These are phyloP conservation scores for Punica granatum DNA, from an alignment of 345 rosid genomes.

Conservation along the genomic window DNA sequence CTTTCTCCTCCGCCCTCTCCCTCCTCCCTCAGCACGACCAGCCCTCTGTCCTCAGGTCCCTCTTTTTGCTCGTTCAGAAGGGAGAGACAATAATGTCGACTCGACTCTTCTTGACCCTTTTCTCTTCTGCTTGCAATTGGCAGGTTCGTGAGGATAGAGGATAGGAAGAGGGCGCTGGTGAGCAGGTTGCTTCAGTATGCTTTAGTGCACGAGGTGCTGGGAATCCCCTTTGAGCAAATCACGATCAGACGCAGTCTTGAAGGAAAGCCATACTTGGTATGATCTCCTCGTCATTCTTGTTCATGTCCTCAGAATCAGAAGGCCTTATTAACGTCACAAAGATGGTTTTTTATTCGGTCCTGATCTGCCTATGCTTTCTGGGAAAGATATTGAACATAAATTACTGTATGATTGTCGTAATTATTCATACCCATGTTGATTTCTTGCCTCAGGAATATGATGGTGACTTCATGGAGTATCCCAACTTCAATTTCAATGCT, in stretches of 20 bases:
- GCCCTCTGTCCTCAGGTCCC: conserved; percentile 41
- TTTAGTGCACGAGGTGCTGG: conserved; percentile 35
- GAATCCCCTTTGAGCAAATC: conserved; percentile 32
- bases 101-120: background rate
- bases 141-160: conserved; percentile 48
- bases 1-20: conserved; percentile 38
- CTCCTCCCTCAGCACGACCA: conserved; percentile 41
- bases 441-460: conserved; percentile 14
- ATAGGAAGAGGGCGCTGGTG: conserved; percentile 52
- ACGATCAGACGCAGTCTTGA: conserved; percentile 43
- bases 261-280: conserved; percentile 64
- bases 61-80: background rate
- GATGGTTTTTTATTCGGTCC: background rate
- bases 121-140: background rate
- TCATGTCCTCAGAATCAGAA: background rate
- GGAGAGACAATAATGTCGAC: background rate
- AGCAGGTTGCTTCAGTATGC: conserved; percentile 58
- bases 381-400: background rate
- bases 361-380: background rate
- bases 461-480: conserved; percentile 17
- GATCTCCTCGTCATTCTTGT: conserved; percentile 1
- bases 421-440: background rate
- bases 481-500: conserved; percentile 64
- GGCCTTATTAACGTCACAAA: background rate
- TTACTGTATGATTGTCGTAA: background rate